Evolutionary conservation across 371 early-diverging fungal species (phyloP), one percentile per base, ranked within the genome.

Genomic region (Mortierella polycephala): DNA sequence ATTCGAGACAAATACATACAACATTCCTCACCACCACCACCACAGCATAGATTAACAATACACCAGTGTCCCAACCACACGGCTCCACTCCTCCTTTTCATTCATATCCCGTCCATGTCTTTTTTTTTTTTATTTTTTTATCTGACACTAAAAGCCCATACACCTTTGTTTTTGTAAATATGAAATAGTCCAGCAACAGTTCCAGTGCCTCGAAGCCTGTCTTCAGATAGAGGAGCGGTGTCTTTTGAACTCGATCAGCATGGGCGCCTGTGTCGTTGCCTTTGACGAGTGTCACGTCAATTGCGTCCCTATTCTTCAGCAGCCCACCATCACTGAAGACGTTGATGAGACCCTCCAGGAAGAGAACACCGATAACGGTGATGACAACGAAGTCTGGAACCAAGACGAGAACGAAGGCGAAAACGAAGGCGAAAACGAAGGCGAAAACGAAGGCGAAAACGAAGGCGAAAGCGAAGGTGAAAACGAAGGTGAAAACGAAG

Each of bases 161-260:
- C 9, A 45, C 13, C 7, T 45, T 13, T 9, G 9, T 45, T 9
- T 8, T 52, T 52, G 52, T 20, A 52, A 55, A 42, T 23, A 52
- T 18, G 23, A 51, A 41, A 21, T 59, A 57, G 59, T 49, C 0
- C 11, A 41, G 1, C 23, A 53, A 13, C 56, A 73, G 30, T 53
- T 49, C 59, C 47, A 52, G 3, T 74, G 74, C 30, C 7, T 68
- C 44, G 68, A 74, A 40, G 8, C 39, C 4, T 74, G 74, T 44
- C 39, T 63, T 14, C 55, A 52, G 37, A 20, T 7, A 18, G 68
- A 74, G 55, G 56, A 67, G 12, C 51, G 59, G 14, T 74, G 74
- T 23, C 54, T 74, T 13, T 42, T 67, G n/a, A 53, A 54, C 59
- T 46, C 63, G 49, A 62, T 52, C 49, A 57, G 58, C 40, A 73